A percentile compares a stretch with the other conserved stretches of the same genome.
phyloP scores from a whole-genome alignment of 2,329 filamentous ascomycete genomes.

The Cadophora sp. region DNA sequence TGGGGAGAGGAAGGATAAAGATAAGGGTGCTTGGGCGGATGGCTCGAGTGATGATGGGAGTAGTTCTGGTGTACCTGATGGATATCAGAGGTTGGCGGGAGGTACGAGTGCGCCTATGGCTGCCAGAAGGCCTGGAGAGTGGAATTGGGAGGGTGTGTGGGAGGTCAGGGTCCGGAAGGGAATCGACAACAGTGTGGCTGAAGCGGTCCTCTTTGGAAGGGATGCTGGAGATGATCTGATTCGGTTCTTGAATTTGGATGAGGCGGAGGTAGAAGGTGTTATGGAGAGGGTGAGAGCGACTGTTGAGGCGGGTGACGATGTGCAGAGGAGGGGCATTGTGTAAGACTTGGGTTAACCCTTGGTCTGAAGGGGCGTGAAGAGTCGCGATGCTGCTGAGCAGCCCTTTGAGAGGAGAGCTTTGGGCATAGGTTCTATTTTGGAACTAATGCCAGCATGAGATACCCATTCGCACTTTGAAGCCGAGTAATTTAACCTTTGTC shows the following conservation, averaged over 20 bases:
- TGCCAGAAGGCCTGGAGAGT: conserved; percentile 73
- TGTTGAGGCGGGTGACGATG: conserved; percentile 48
- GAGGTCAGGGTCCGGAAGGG: conserved; percentile 84
- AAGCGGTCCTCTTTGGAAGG: conserved; percentile 78
- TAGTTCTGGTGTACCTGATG: conserved; percentile 25
- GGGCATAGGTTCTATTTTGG: neutral
- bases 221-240: conserved; percentile 73
- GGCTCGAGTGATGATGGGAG: conserved; percentile 24
- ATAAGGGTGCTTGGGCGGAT: conserved; percentile 14
- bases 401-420: neutral
- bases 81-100: conserved; percentile 32
- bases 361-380: conserved; percentile 30
- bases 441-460: neutral
- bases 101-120: conserved; percentile 29
- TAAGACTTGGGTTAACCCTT: conserved; percentile 7
- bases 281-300: conserved; percentile 62
- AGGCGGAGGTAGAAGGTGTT: conserved; percentile 61
- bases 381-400: conserved; percentile 29
- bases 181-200: conserved; percentile 77
- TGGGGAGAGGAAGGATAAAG: neutral
- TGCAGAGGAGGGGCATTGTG: conserved; percentile 36
- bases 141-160: conserved; percentile 99
- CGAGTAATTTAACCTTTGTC: neutral
- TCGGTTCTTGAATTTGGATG: conserved; percentile 69
- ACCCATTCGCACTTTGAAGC: conserved; percentile 11